Evolutionary conservation across 2,329 filamentous ascomycete species (phyloP).

Genomic region (Endocalyx cinctus): DNA sequence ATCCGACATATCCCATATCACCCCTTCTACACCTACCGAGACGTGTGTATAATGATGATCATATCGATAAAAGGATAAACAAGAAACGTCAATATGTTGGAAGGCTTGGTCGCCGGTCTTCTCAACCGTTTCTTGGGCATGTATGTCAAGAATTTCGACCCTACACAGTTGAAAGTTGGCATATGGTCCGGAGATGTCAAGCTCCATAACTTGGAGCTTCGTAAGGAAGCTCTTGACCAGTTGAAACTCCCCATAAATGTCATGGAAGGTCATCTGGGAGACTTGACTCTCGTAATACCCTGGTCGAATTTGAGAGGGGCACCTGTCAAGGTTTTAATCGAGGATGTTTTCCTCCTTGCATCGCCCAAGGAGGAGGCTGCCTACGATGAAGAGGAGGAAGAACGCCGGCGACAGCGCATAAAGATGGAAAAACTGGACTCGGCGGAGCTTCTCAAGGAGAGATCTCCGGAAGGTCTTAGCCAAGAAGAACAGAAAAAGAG

Average conservation of each 20-base stretch:
- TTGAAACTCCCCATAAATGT: conserved; percentile 96
- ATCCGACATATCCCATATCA: no score
- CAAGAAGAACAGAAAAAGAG: conserved; percentile 95
- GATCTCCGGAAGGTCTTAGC: conserved; percentile 87
- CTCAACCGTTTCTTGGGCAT: conserved; percentile 99
- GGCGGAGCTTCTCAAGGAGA: conserved; percentile 88
- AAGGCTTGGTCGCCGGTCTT: conserved; percentile 92
- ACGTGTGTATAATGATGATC: no score
- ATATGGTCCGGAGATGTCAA: conserved; percentile 99
- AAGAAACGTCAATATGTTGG: conserved; percentile 78
- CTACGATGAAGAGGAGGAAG: conserved; percentile 90
- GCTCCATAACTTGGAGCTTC: conserved; percentile 85
- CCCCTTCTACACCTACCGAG: no score
- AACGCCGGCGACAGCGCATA: conserved; percentile 76
- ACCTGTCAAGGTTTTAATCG: conserved; percentile 89
- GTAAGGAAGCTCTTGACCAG: conserved; percentile 93
- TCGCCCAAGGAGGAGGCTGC: conserved; percentile 93
- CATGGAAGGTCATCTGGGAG: conserved; percentile 86
- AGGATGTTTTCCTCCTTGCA: conserved; percentile 93
- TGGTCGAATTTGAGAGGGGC: conserved; percentile 96
- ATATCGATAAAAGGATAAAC: no score
- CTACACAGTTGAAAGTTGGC: conserved; percentile 93
- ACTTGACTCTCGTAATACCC: conserved; percentile 87
- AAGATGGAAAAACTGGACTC: conserved; percentile 99
- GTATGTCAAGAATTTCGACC: conserved; percentile 99